Evolutionary conservation across 352 stramenopile genomes (phyloP).

Genomic region (Pythium brachiatum): DNA sequence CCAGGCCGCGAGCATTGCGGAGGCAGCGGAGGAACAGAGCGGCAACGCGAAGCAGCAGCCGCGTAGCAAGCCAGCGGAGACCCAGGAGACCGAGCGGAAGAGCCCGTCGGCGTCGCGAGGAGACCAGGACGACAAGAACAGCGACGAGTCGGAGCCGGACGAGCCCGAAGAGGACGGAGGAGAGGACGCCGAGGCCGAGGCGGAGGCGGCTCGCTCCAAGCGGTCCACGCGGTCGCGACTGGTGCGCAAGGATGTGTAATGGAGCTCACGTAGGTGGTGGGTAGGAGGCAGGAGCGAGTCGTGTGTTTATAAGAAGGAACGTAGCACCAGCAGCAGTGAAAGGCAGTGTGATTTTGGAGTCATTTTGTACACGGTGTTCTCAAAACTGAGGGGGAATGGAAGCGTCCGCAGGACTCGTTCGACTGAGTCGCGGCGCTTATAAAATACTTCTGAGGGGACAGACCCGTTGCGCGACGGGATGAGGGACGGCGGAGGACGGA

Average conservation of each 20-base stretch:
- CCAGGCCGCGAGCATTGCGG: background rate
- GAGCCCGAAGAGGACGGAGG: slow-evolving; percentile 8
- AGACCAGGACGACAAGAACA: slow-evolving; percentile 6
- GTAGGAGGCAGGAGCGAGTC: background rate
- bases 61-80: background rate
- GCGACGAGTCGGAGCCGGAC: slow-evolving; percentile 12
- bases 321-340: background rate
- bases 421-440: background rate
- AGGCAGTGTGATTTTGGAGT: background rate
- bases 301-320: background rate
- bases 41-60: slow-evolving; percentile 1
- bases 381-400: background rate
- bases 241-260: slow-evolving; percentile 14
- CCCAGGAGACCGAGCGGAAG: slow-evolving; percentile 4
- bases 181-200: slow-evolving; percentile 5
- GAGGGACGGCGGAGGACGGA: background rate
- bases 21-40: background rate
- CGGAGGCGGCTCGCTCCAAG: slow-evolving; percentile 16
- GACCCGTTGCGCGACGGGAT: too few species aligned
- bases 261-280: background rate
- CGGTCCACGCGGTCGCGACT: slow-evolving; percentile 14
- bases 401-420: background rate
- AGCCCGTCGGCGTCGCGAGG: background rate
- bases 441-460: too few species aligned
- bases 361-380: background rate